Evolutionary conservation across 2,329 filamentous ascomycete genomes (phyloP).

Genomic region (Teratosphaeria viscida): DNA sequence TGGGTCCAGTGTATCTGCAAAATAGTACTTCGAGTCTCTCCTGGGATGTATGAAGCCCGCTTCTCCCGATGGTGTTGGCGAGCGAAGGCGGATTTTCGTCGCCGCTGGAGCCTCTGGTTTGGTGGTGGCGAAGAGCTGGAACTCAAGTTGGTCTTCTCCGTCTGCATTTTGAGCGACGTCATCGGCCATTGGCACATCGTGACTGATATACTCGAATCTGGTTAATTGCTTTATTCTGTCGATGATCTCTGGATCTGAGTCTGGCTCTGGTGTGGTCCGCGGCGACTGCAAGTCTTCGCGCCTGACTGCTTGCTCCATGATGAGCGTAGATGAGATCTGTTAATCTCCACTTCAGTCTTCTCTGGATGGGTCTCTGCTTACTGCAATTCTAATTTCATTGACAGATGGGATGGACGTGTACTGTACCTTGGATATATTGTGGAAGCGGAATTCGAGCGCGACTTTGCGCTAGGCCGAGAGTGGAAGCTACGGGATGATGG

Average conservation of each 20-base stretch:
- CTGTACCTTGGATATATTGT: background rate
- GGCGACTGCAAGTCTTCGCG: slow-evolving; percentile 7
- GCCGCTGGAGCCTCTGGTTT: slow-evolving; percentile 3
- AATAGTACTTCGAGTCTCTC: slow-evolving; percentile 12
- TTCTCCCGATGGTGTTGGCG: slow-evolving; percentile 3
- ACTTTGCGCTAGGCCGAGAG: background rate
- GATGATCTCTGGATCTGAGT: slow-evolving; percentile 2
- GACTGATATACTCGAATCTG: slow-evolving; percentile 1
- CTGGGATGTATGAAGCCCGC: slow-evolving; percentile 9
- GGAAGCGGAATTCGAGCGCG: background rate
- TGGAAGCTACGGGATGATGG: background rate
- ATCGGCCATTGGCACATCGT: background rate
- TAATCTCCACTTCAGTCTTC: background rate
- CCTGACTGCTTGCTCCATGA: slow-evolving; percentile 9
- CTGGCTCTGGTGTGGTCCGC: slow-evolving; percentile 5
- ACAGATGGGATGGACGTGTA: background rate
- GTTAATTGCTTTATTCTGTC: slow-evolving; percentile 3
- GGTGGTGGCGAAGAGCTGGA: slow-evolving; percentile 17
- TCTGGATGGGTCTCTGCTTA: no score
- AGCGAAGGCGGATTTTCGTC: slow-evolving; percentile 1
- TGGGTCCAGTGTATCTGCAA: slow-evolving; percentile 1
- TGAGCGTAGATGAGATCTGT: background rate
- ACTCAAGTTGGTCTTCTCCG: slow-evolving; percentile 17
- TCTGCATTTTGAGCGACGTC: slow-evolving; percentile 1
- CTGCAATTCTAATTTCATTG: background rate